Conservation (phyloP, 2,329 filamentous ascomycete genomes). For the Nemania sp. region DNA sequence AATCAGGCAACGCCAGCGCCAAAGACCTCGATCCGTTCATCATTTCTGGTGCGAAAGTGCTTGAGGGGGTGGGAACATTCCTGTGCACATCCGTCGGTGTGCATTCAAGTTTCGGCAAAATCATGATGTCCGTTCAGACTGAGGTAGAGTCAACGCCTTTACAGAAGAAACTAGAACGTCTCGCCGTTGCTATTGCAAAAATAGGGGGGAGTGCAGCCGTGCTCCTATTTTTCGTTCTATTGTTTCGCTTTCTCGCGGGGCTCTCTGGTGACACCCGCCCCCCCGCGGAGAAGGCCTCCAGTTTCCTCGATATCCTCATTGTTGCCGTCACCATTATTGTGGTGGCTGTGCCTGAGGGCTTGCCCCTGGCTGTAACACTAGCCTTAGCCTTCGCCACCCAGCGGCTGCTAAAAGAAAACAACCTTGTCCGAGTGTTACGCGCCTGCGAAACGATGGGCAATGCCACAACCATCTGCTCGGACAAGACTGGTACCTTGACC, state of each 20-base stretch:
- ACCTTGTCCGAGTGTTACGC: conserved; percentile 74
- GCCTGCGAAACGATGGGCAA: conserved; percentile 81
- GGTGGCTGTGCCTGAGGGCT: conserved; percentile 75
- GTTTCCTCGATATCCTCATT: conserved; percentile 72
- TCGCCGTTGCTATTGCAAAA: conserved; percentile 65
- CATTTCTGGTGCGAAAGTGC: conserved; percentile 67
- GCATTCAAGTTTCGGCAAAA: conserved; percentile 66
- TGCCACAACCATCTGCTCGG: conserved; percentile 81
- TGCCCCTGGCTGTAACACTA: conserved; percentile 75
- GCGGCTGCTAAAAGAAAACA: conserved; percentile 76
- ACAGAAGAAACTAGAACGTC: conserved; percentile 64
- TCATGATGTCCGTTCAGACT: conserved; percentile 66
- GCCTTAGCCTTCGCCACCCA: conserved; percentile 76
- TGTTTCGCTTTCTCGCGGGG: conserved; percentile 79
- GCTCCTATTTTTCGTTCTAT: conserved; percentile 80
- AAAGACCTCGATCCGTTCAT: conserved; percentile 72
- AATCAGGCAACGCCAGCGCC: conserved; percentile 61
- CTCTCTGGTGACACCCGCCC: conserved; percentile 63
- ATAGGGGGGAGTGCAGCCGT: conserved; percentile 74
- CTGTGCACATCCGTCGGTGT: conserved; percentile 67
- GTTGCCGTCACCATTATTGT: conserved; percentile 75
- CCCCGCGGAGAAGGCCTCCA: conserved; percentile 70
- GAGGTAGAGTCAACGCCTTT: conserved; percentile 65
- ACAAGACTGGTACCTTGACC: conserved; percentile 81
- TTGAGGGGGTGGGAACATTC: conserved; percentile 66